Evolutionary conservation across 1,284 basidiomycete species (phyloP), one percentile per base, ranked within the genome.

Genomic region (Rhodotorula sp.): DNA sequence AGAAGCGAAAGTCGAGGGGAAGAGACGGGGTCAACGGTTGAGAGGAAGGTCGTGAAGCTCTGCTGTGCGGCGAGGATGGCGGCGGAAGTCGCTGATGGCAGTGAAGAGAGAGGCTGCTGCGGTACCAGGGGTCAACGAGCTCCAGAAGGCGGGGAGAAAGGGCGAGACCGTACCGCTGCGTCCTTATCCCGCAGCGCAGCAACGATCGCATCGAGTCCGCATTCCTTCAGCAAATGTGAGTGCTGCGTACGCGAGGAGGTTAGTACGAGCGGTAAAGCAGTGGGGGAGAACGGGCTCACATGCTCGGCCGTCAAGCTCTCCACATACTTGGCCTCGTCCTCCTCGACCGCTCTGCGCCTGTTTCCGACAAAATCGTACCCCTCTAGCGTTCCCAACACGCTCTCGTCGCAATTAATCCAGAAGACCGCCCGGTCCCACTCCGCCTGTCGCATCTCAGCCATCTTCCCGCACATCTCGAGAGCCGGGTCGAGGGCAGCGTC

Each of bases 401-500:
- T 92, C 44, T 86, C 87, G 68, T 92, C 80, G 70, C 90, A 94
- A 77, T 96, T 95, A 73, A 94, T 82, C 64, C 91, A 82, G 78
- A 92, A 96, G 0, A 94, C 86, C 17, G 86, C 85, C 59, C 84
- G 59, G 78, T 97, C 92, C 92, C 92, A 94, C 17, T 79, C 77
- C 39, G 78, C 80, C 15, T 68, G 70, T 51, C 82, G 77, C 79
- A 90, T 85, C 74, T 89, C 88, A 2, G 87, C 86, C 69, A 87
- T 87, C 13, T 83, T 82, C 30, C 85, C 79, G 77, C 90, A 91
- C 86, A 91, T 89, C 70, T 88, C 86, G 20, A 94, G 80, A 0
- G 88, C 88, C 2, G 93, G 92, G 76, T 92, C 90, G 30, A 95
- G 84, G 80, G 91, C 90, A 58, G 88, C 85, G 74, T 92, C 88